Evolutionary conservation across 169 alveolate genomes (phyloP), one percentile per base, ranked within the genome.

Genomic region (Plasmodium adleri): DNA sequence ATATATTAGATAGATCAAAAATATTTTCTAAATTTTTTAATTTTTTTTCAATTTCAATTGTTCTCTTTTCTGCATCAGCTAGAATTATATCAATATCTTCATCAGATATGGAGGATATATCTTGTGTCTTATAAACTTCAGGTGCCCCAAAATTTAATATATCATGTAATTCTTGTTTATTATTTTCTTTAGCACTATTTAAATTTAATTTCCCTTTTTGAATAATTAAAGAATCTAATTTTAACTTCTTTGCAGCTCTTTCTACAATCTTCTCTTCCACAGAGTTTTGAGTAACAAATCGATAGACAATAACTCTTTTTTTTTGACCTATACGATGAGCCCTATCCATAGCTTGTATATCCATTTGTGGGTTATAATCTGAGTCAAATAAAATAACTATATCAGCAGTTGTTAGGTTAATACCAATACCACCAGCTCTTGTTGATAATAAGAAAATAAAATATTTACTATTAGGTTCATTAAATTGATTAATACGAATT

Each of bases 311-410:
- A 8, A 99, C 99, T 39, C 98, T 95, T 85, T 96, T 98, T 71
- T 97, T 97, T 91, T 99, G 99, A 9, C 99, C 99, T 58, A 99
- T 99, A 80, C 99, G 94, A 91, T 98, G 99, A 22, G 99, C 99
- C 76, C 99, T 93, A 88, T 97, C 99, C 96, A 97, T 97, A 24
- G 99, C 99, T 80, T 98, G 98, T 13, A 98, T 95, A 89, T 98
- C 99, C 73, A 97, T 97, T 90, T 98, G 98, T 4, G 99, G 99
- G 83, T 98, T 98, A 98, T 99, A 98, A 91, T 98, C 99, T n/a
- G 98, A 95, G 86, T 98, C 99, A 92, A 97, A 98, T n/a, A 98
- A 92, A 50, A 98, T 96, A 17, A 98, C 99, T 32, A 98, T 98
- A 93, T 98, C 98, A 10, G 99, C 99, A n/a, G 99, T 95, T 76